phyloP scores from a whole-genome alignment of 2,329 filamentous ascomycete species.

The Furcasterigmium furcatum region DNA sequence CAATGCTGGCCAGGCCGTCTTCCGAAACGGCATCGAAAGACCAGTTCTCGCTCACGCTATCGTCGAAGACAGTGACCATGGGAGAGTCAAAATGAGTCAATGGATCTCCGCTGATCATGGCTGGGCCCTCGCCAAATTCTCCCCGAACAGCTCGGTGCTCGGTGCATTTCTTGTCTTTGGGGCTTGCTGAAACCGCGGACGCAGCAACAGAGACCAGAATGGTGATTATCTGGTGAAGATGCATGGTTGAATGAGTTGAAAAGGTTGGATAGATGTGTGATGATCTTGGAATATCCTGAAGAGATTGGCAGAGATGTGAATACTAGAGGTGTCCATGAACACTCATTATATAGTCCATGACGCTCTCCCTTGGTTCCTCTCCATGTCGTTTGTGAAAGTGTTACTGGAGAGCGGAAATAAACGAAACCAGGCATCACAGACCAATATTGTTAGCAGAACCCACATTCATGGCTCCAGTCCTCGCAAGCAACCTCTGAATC shows the following conservation, averaged over 20 bases:
- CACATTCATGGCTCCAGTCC: background rate
- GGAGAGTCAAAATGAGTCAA: constrained; percentile 4
- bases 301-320: background rate
- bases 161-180: constrained; percentile 1
- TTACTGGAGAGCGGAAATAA: background rate
- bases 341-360: background rate
- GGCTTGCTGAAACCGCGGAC: constrained; percentile 1
- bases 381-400: background rate
- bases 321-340: background rate
- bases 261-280: background rate
- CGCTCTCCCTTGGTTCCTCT: background rate
- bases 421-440: background rate
- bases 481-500: background rate
- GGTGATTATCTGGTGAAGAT: background rate
- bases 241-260: background rate
- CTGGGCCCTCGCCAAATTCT: constrained; percentile 21
- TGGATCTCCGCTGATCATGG: constrained; percentile 54
- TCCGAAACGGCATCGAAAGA: background rate
- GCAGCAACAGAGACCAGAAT: background rate
- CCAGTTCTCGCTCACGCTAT: background rate
- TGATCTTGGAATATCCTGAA: background rate
- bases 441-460: background rate
- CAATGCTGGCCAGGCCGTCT: background rate
- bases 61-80: constrained; percentile 8
- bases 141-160: constrained; percentile 12